phyloP scores from a whole-genome alignment of 495 filamentous ascomycete species.

The Pyrenopolyporus hunteri region DNA sequence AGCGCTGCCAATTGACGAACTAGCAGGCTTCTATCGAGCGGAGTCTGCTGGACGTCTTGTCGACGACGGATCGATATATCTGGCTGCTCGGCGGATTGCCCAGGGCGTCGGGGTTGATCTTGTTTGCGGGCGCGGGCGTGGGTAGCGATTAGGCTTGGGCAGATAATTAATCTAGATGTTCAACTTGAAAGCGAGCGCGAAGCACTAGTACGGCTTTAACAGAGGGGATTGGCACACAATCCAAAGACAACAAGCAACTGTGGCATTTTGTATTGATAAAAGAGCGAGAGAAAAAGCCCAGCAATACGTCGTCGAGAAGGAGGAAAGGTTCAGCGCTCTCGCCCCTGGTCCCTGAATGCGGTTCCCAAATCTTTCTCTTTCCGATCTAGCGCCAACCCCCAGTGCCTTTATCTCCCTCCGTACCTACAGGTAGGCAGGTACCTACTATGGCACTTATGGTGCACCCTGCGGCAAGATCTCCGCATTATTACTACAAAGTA shows the following conservation, averaged over 20 bases:
- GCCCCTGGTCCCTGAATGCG: constrained; percentile 28
- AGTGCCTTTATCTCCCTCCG: too few species aligned
- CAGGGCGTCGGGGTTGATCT: constrained; percentile 1
- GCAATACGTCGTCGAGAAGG: constrained; percentile 15
- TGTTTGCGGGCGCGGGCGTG: constrained; percentile 13
- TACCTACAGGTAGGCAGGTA: not conserved
- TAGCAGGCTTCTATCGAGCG: not conserved
- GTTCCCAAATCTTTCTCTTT: constrained; percentile 32
- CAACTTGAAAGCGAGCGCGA: constrained; percentile 4
- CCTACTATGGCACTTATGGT: too few species aligned
- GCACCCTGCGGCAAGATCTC: constrained; percentile 8
- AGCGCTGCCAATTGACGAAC: constrained; percentile 1
- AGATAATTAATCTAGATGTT: constrained; percentile 9
- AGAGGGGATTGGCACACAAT: constrained; percentile 13
- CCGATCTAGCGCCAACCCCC: constrained; percentile 28
- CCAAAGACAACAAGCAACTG: constrained; percentile 23
- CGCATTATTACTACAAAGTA: constrained; percentile 27
- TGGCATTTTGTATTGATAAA: constrained; percentile 30
- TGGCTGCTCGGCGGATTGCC: constrained; percentile 12
- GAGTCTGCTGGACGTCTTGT: constrained; percentile 1
- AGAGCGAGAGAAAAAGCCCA: constrained; percentile 11
- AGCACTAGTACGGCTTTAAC: not conserved
- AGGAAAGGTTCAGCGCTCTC: constrained; percentile 10
- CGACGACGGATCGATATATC: constrained; percentile 9
- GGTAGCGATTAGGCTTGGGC: not conserved